Base-by-base conservation (phyloP, 2,329 filamentous ascomycete species). In the Hirsutella thompsonii region DNA sequence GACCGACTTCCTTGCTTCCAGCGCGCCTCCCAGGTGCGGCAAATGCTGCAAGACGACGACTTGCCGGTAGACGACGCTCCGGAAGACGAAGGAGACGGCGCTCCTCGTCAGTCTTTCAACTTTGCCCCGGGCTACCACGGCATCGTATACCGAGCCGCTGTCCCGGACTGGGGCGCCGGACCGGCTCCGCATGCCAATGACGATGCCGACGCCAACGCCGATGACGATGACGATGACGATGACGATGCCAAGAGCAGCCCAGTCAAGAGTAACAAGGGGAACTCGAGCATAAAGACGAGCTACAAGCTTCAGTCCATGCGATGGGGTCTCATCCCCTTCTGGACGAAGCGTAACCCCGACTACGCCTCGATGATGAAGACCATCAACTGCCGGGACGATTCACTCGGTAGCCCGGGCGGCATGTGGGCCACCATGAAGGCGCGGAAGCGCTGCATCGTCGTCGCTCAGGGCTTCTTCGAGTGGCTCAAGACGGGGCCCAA, bases 371-470 rank as follows among this genome's bases (percentile, higher is more conserved):
- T 87, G 59, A 72, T 94, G 69, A 86, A 83, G 55, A 94, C 88
- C 0, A 96, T 96, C 60, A 96, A 98, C 62, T 96, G 90, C 58
- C 80, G 90, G 3, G 85, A 90, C 54, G 90, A 96, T 60, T 92
- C 86, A 1, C 67, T 96, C 18, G 69, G 76, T 5, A 74, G 81
- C 9, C 72, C 81, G 8, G 75, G 79, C 5, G 88, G 89, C 10
- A 84, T 96, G 79, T 96, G 92, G 92, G 82, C 76, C 34, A 78
- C 75, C 1, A 93, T 96, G 83, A 95, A 95, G 64, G 78, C 80
- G 46, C 76, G 74, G 50, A 94, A 95, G 63, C 73, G 92, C 23
- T 96, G 92, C 57, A 69, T 96, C 19, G 78, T 96, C 9, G 57
- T 94, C 5, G 88, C 85, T 9, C 83, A 95, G 60, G 92, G 92